Evolutionary conservation across 2,329 filamentous ascomycete genomes (phyloP), one percentile per base, ranked within the genome.

Genomic region (Fusarium denticulatum): DNA sequence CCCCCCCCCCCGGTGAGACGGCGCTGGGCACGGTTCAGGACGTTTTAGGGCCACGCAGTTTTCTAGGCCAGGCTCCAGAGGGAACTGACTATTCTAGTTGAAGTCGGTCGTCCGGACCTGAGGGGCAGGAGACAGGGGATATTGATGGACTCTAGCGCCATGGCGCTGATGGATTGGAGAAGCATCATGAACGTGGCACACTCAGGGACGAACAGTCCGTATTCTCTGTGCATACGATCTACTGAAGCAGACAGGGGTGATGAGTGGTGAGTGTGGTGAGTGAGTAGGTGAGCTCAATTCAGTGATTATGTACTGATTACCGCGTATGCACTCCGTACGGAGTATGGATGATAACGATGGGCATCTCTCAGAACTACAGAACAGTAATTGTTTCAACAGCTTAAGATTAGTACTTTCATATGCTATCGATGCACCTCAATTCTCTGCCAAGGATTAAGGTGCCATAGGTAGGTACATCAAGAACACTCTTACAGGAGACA

Each of bases 121-220:
- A 39, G 32, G 53, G 45, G 60, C 60, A 60, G 71, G 56, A 53
- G 45, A 59, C 60, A 61, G 45, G 72, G 69, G 58, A n/a, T 47
- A 46, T 55, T 60, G 49, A 67, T 61, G 64, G 68, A 47, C 68
- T 76, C 58, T 72, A 73, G 70, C 60, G 66, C 65, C 71, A 67
- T 72, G 73, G 71, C 73, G 66, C 66, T 64, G 50, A 76, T 76
- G 73, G 53, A 60, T 49, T 61, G 53, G 67, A 50, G 56, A 53
- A 67, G 45, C 66, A 45, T 60, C 57, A 56, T 46, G 65, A 76
- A 77, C 75, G 75, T 77, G 75, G 75, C 75, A 76, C 70, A 67
- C 64, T 64, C 66, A 75, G 71, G 61, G 58, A 52, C 58, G 24
- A 30, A 47, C 36, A 50, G 37, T 60, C 49, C n/a, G 28, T 32